Base-by-base conservation (phyloP, 106 monocot species). In the Platanthera zijinensis region DNA sequence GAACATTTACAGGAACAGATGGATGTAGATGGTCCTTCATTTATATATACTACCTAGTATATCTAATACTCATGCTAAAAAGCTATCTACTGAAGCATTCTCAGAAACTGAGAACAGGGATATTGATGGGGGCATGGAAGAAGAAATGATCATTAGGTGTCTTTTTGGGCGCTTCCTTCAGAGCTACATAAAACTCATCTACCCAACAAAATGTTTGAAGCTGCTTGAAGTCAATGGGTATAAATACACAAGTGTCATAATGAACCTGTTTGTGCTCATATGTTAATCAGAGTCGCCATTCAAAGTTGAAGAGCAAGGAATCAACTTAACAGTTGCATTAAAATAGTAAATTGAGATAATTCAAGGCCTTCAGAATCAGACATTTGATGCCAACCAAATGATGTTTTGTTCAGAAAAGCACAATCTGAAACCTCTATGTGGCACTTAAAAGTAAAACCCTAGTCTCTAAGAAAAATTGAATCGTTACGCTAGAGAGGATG, bases 141-240 rank as follows among this genome's bases (percentile, higher is more conserved):
- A 67, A 30, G 32, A 39, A 4, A 10, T n/a, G n/a, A n/a, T n/a
- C n/a, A n/a, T n/a, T n/a, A n/a, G n/a, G 81, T 74, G 94, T 88
- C 78, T 94, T 94, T 80, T 87, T 94, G 12, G 97, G 97, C 76
- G 79, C 70, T 78, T 78, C 75, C 51, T 82, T 82, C 52, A 99
- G 74, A 77, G 62, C 62, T 8, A 56, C 77, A 82, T 87, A 84
- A 50, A 96, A 85, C 46, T 86, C 86, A 6, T 85, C 76, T 64
- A 85, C 75, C 74, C 48, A 69, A 73, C 94, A 90, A 48, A 78
- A 56, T 82, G 90, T 89, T 18, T 32, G 82, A 39, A 99, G 54
- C n/a, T 82, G 73, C 75, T 87, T 85, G 66, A 86, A 78, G 78
- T 99, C 90, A 75, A 99, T 74, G 3, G 94, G 88, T 32, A 99